Percentiles rank a stretch among this genome's conserved stretches.
Conservation (phyloP, 2,329 filamentous ascomycete species). For the Fusarium buxicola region DNA sequence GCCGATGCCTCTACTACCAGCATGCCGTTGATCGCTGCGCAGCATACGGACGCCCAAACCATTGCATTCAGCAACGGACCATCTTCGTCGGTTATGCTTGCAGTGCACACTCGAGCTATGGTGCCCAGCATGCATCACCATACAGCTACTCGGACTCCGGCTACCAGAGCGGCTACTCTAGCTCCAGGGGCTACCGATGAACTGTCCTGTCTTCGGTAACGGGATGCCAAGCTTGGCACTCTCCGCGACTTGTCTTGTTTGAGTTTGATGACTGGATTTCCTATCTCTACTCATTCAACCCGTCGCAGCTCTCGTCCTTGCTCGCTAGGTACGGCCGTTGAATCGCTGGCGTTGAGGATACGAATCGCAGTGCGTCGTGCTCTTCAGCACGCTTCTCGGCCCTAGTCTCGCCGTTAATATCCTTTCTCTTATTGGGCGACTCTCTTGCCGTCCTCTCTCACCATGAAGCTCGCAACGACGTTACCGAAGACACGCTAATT, state of each 20-base stretch:
- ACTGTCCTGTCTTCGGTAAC: conserved; percentile 64
- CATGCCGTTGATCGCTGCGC: conserved; percentile 88
- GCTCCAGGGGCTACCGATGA: conserved; percentile 62
- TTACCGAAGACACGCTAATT: conserved; percentile 49
- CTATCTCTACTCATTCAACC: conserved; percentile 61
- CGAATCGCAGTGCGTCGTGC: conserved; percentile 22
- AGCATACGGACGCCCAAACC: conserved; percentile 78
- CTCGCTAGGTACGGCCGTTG: conserved; percentile 58
- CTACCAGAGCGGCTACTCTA: conserved; percentile 63
- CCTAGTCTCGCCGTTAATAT: conserved; percentile 11
- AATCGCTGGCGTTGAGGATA: conserved; percentile 53
- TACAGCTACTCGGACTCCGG: conserved; percentile 66
- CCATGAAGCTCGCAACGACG: conserved; percentile 41
- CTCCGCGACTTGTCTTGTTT: conserved; percentile 57
- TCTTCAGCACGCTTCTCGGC: conserved; percentile 14
- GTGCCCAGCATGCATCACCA: conserved; percentile 54
- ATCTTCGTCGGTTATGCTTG: conserved; percentile 89
- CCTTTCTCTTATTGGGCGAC: conserved; percentile 11
- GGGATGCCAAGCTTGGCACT: conserved; percentile 57
- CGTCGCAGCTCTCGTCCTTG: conserved; percentile 62
- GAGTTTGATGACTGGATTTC: conserved; percentile 59
- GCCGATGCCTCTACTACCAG: conserved; percentile 87
- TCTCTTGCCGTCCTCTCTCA: conserved; percentile 22
- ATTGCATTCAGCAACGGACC: conserved; percentile 77
- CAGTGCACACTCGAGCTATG: conserved; percentile 49